Conservation (phyloP, 1,139 yeast species). For the Candida glucosophila region DNA sequence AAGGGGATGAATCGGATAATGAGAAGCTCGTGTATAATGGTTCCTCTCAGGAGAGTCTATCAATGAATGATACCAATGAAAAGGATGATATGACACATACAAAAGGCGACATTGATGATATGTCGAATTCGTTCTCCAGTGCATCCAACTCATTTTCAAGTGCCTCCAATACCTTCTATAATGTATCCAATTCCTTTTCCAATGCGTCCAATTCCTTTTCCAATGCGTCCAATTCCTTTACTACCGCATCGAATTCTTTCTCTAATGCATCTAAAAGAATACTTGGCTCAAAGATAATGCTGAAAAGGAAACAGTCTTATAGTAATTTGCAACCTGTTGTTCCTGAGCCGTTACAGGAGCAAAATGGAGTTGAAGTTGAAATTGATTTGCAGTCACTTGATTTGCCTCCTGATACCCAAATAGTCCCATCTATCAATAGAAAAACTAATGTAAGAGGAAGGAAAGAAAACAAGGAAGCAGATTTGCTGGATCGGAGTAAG, state of each 20-base stretch:
- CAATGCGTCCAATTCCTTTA: slow-evolving; percentile 16
- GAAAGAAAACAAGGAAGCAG: slow-evolving; percentile 40
- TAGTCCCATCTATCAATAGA: slow-evolving; percentile 27
- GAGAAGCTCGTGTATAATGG: too few species aligned
- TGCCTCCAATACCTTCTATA: too few species aligned
- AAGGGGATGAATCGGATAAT: too few species aligned
- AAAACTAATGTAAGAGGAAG: slow-evolving; percentile 36
- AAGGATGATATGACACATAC: too few species aligned
- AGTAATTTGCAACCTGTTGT: slow-evolving; percentile 1
- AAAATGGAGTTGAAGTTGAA: slow-evolving; percentile 31
- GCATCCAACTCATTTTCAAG: too few species aligned
- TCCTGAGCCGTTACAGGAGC: too few species aligned
- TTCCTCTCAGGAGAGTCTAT: too few species aligned
- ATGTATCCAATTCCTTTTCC: too few species aligned
- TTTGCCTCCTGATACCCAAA: slow-evolving; percentile 33
- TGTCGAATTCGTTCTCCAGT: too few species aligned
- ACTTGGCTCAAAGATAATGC: slow-evolving; percentile 29
- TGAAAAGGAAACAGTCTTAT: slow-evolving; percentile 19
- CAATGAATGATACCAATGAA: too few species aligned
- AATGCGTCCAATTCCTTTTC: too few species aligned
- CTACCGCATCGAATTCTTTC: slow-evolving; percentile 23
- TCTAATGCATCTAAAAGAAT: slow-evolving; percentile 33
- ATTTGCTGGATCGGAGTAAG: slow-evolving; percentile 31
- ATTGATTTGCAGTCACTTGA: slow-evolving; percentile 34
- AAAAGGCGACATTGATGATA: too few species aligned